phyloP scores from a whole-genome alignment of 176 grass and related monocot species.

The Saccharum spontaneum region DNA sequence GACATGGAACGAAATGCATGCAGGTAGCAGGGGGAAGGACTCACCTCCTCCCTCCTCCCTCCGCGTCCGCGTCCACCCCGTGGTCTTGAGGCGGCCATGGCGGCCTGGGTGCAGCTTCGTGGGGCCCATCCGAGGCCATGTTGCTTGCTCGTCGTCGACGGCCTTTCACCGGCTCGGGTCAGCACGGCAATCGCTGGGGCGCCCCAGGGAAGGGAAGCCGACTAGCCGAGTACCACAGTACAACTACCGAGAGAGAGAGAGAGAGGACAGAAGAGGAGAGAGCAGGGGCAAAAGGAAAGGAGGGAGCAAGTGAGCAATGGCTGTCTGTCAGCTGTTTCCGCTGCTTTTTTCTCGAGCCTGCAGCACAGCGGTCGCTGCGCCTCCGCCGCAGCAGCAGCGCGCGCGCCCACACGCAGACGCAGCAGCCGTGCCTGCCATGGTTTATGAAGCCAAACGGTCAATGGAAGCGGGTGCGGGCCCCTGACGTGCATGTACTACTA shows the following conservation, averaged over 20 bases:
- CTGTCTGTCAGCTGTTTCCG: slow-evolving; percentile 45
- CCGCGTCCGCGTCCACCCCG: background rate
- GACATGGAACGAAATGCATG: background rate
- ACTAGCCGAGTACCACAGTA: too few relatives aligned
- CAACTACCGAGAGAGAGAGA: too few relatives aligned
- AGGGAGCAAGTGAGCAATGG: slow-evolving; percentile 45
- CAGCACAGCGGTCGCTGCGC: background rate
- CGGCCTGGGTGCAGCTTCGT: slow-evolving; percentile 4
- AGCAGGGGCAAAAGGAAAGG: slow-evolving; percentile 42
- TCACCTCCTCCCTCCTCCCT: slow-evolving; percentile 25
- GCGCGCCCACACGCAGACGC: too few relatives aligned
- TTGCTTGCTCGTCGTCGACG: background rate
- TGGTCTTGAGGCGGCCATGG: slow-evolving; percentile 35
- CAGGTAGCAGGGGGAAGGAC: background rate
- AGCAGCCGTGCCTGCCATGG: background rate
- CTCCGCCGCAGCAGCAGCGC: too few relatives aligned
- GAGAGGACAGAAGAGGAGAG: background rate
- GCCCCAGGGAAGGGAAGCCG: background rate
- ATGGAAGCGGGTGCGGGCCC: background rate
- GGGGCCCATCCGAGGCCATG: slow-evolving; percentile 27
- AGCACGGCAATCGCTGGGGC: background rate
- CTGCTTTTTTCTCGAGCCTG: slow-evolving; percentile 29
- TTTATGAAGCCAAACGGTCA: background rate
- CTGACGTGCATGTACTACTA: too few relatives aligned
- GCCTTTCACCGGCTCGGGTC: background rate